phyloP scores from a whole-genome alignment of 441 rosid genomes.

The Sinapis alba region DNA sequence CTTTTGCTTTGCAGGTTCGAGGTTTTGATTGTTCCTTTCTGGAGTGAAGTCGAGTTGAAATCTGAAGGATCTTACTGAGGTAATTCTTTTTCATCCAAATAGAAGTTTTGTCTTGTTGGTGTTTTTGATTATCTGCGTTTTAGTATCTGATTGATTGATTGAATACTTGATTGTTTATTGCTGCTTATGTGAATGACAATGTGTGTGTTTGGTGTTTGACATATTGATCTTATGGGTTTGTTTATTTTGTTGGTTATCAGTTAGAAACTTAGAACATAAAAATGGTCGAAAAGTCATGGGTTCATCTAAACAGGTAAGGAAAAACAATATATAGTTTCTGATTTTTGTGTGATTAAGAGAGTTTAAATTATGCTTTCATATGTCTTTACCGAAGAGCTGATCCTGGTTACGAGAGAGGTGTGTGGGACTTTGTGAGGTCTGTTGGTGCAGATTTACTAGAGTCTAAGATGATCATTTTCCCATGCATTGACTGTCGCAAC shows the following conservation, averaged over 20 bases:
- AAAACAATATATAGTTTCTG: not conserved
- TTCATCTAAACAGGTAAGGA: not conserved
- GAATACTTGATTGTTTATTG: too few relatives aligned
- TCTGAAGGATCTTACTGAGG: not conserved
- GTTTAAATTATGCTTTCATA: not conserved
- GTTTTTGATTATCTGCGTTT: not conserved
- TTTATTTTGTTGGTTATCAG: not conserved
- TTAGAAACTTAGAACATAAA: not conserved
- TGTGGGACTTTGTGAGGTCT: not conserved
- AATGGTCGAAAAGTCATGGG: not conserved
- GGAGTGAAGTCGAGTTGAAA: not conserved
- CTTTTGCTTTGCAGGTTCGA: not conserved
- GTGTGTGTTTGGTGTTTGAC: not conserved
- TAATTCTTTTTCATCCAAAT: not conserved
- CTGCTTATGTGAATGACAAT: not conserved
- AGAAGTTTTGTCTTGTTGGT: not conserved
- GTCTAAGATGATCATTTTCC: not conserved
- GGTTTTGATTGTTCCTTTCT: not conserved
- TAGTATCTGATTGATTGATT: not conserved
- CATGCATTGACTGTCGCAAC: not conserved
- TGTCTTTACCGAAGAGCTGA: not conserved
- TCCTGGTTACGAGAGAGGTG: slow-evolving; percentile 1
- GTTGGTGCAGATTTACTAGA: not conserved
- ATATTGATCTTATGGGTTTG: not conserved
- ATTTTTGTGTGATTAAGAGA: not conserved